A percentile compares a stretch with the other conserved stretches of the same genome.
These are phyloP conservation scores for Coprinellus micaceus DNA, from an alignment of 768 basidiomycete species.

Conservation along the genomic window DNA sequence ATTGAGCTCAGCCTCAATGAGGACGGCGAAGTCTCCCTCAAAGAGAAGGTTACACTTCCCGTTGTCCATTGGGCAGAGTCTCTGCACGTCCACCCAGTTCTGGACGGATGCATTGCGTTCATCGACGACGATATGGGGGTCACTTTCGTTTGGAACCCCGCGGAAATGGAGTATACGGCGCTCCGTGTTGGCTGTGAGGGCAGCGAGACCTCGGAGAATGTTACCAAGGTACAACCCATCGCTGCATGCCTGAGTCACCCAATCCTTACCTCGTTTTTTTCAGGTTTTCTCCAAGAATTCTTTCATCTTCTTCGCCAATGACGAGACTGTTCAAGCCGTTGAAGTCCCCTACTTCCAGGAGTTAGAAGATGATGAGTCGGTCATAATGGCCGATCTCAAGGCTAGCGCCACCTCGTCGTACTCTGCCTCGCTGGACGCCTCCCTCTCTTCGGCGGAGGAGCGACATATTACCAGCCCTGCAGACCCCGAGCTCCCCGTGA, in stretches of 20 bases:
- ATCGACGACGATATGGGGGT: neutral
- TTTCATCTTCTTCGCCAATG: conserved; percentile 1
- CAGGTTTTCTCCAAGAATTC: neutral
- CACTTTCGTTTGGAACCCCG: neutral
- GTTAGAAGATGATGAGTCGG: neutral
- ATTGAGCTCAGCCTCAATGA: neutral
- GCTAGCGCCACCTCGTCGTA: neutral
- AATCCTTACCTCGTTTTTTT: neutral
- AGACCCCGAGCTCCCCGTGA: neutral
- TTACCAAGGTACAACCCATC: neutral
- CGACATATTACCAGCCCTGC: neutral
- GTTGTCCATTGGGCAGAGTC: neutral
- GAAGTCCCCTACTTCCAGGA: neutral
- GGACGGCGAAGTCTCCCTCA: neutral
- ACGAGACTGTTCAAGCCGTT: neutral
- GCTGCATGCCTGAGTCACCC: too few species aligned
- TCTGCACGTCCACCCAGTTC: neutral
- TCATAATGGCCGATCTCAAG: neutral
- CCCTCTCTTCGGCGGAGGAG: neutral
- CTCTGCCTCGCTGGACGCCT: neutral
- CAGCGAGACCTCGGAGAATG: neutral
- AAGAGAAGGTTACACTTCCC: neutral
- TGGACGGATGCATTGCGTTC: neutral
- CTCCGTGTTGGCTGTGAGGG: neutral
- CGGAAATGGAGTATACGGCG: neutral